These are phyloP conservation scores for Picochlorum sp. DNA, from an alignment of 139 green algal genomes.

Conservation along the genomic window DNA sequence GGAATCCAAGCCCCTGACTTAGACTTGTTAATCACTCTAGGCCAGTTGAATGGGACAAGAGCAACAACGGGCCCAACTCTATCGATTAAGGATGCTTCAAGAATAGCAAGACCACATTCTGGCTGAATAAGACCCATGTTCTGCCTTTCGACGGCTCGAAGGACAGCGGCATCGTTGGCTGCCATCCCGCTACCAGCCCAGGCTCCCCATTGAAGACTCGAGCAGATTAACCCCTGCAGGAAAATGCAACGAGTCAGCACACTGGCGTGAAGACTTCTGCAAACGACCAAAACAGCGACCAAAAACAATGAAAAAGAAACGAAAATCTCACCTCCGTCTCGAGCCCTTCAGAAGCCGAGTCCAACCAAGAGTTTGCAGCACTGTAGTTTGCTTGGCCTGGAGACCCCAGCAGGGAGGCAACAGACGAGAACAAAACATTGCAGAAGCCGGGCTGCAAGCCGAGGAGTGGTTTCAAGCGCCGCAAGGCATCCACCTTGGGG, in stretches of 20 bases:
- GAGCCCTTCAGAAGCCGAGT: conserved; percentile 14
- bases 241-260: not conserved
- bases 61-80: conserved; percentile 1
- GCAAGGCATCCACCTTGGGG: conserved; percentile 30
- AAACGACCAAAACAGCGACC: too few species aligned
- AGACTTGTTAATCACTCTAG: not conserved
- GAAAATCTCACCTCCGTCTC: not conserved
- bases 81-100: not conserved
- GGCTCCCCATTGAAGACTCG: conserved; percentile 38
- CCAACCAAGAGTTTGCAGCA: conserved; percentile 59
- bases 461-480: not conserved
- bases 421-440: conserved; percentile 28
- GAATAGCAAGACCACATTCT: conserved; percentile 1
- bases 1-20: not conserved
- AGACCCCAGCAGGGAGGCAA: conserved; percentile 54
- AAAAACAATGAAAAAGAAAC: too few species aligned
- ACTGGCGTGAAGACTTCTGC: too few species aligned
- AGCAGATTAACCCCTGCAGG: conserved; percentile 5
- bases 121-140: conserved; percentile 47
- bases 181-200: conserved; percentile 39
- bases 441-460: conserved; percentile 8
- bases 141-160: conserved; percentile 38
- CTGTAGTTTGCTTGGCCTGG: conserved; percentile 69
- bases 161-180: conserved; percentile 21
- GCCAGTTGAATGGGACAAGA: conserved; percentile 11